Conservation (phyloP, 306 rosid species). For the Cercis canadensis region DNA sequence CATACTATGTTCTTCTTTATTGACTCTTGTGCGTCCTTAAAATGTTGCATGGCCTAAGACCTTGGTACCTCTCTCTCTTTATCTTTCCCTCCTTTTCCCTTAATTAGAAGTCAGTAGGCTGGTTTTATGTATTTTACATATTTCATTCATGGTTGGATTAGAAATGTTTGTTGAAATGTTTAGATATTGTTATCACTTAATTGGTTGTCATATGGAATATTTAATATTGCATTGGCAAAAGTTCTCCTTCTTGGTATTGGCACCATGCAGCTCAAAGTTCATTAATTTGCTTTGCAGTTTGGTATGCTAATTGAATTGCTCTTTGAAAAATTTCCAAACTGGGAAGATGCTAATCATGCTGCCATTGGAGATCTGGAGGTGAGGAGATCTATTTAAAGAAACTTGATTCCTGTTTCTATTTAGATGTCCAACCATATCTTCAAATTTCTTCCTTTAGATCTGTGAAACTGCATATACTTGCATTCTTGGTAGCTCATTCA, state of each 20-base stretch:
- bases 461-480: neutral
- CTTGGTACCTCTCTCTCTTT: too few species aligned
- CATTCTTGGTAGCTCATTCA: conserved; percentile 5
- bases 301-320: conserved; percentile 93
- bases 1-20: conserved; percentile 24
- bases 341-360: conserved; percentile 67
- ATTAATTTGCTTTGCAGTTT: conserved; percentile 67
- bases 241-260: conserved; percentile 30
- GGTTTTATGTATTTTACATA: too few species aligned
- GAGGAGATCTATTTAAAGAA: conserved; percentile 36
- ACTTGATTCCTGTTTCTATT: conserved; percentile 17
- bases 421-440: conserved; percentile 4
- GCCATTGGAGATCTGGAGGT: conserved; percentile 96
- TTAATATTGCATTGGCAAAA: conserved; percentile 9
- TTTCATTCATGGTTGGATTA: conserved; percentile 21
- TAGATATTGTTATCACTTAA: too few species aligned
- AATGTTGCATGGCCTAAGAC: too few species aligned
- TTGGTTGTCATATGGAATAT: neutral
- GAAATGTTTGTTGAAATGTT: neutral
- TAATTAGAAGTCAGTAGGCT: too few species aligned
- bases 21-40: conserved; percentile 1
- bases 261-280: conserved; percentile 33
- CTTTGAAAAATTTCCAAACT: conserved; percentile 76
- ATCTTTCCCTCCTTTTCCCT: too few species aligned
- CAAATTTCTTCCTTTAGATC: conserved; percentile 23